Evolutionary conservation across 805 yeast genomes (phyloP), one percentile per base, ranked within the genome.

Genomic region (Zygosaccharomyces kombuchaensis): DNA sequence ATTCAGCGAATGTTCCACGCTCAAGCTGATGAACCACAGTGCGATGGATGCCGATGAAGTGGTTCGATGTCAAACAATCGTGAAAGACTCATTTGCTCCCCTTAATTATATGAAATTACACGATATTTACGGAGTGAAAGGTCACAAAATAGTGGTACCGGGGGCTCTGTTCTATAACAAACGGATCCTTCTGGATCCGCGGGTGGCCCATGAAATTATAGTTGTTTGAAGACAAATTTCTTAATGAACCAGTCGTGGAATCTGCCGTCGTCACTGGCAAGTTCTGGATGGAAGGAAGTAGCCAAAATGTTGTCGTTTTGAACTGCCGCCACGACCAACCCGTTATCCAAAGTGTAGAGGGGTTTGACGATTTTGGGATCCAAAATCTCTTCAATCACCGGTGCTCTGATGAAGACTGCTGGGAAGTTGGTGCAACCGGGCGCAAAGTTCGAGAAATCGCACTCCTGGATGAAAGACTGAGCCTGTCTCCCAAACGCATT

Each of bases 211-310:
- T 8, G 44, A 50, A 27, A 47, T 50, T 36, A 31, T 43, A 34
- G 32, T 45, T 27, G 49, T 46, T 43, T 51, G 44, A 71, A 44
- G 4, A 82, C 82, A 63, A 80, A 81, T 54, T 77, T 79, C 48
- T 71, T 72, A 29, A 84, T 53, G 60, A 82, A 86, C 85, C 87
- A 85, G 55, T 76, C 73, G 60, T 86, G 95, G 57, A 86, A 77
- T 26, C 84, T 65, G 35, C 60, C 55, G 52, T 82, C 87, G 10
- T 60, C 65, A 19, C 54, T 60, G 1, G 82, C 66, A 30, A 86
- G 70, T 62, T 86, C 95, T 0, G 95, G 95, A 60, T 86, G 95
- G 63, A 86, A 86, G 1, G 88, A 80, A 0, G 90, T 85, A 2
- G 88, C 91, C 40, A 85, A 62, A 27, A 78, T 68, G 31, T 72